These are phyloP conservation scores for Byssoonygena ceratinophila DNA, from an alignment of 2,329 filamentous ascomycete species.

Conservation along the genomic window DNA sequence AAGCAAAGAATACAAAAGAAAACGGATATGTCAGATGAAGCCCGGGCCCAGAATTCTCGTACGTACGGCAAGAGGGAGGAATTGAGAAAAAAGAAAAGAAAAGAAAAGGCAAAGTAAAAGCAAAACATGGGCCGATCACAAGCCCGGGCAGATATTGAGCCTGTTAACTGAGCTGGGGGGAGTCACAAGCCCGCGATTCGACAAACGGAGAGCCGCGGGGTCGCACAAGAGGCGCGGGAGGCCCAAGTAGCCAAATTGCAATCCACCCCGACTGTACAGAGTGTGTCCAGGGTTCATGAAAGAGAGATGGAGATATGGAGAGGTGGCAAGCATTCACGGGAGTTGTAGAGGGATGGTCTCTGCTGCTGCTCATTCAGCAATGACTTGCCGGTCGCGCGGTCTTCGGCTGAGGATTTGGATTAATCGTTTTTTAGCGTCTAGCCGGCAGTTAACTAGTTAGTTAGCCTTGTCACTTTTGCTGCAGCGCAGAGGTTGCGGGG, in stretches of 20 bases:
- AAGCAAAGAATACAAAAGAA: neutral
- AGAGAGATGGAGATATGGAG: neutral
- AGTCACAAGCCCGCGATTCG: neutral
- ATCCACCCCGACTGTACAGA: neutral
- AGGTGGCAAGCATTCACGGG: no score
- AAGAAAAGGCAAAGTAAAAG: neutral
- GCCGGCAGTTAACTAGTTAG: no score
- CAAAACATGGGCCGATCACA: neutral
- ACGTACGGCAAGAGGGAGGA: neutral
- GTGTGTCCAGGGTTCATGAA: neutral
- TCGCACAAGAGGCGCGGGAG: constrained; percentile 3
- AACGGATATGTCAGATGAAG: neutral
- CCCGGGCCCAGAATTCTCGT: neutral
- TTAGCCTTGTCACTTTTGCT: no score
- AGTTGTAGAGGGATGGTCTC: no score
- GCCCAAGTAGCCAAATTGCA: neutral
- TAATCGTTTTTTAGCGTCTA: no score
- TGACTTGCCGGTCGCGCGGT: no score
- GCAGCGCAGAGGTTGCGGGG: no score
- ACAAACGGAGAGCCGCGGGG: constrained; percentile 4
- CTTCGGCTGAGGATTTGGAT: no score
- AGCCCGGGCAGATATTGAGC: neutral
- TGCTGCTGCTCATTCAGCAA: neutral
- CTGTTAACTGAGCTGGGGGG: neutral
- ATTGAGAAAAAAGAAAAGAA: neutral